phyloP scores from a whole-genome alignment of 495 filamentous ascomycete species.

The Penicillium manginii region DNA sequence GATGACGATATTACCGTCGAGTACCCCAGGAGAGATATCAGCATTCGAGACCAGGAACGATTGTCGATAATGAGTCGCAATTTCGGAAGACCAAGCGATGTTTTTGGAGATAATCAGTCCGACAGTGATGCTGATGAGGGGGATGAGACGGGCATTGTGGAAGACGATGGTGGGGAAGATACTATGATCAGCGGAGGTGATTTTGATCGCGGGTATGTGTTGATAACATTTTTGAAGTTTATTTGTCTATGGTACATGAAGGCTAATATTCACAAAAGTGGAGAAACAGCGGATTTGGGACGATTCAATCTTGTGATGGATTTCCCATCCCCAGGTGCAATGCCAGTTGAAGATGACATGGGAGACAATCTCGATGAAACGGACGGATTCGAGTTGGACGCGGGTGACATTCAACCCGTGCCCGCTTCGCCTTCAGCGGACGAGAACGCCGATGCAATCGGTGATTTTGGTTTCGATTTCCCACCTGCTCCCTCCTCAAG shows the following conservation, averaged over 20 bases:
- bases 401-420: slow-evolving; percentile 38
- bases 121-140: slow-evolving; percentile 56
- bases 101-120: slow-evolving; percentile 53
- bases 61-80: slow-evolving; percentile 60
- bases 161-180: slow-evolving; percentile 39
- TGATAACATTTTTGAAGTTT: neutral
- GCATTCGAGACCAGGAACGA: slow-evolving; percentile 51
- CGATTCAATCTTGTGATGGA: slow-evolving; percentile 48
- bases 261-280: slow-evolving; percentile 42
- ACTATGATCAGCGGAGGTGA: slow-evolving; percentile 38
- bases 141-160: slow-evolving; percentile 44
- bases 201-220: slow-evolving; percentile 48
- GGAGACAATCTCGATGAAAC: slow-evolving; percentile 38
- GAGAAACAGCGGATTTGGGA: slow-evolving; percentile 52
- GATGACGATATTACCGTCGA: slow-evolving; percentile 77
- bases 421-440: slow-evolving; percentile 22
- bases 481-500: slow-evolving; percentile 38
- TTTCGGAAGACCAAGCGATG: slow-evolving; percentile 64
- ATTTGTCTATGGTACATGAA: slow-evolving; percentile 15
- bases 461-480: slow-evolving; percentile 35
- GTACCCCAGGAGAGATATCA: slow-evolving; percentile 62
- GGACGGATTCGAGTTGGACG: slow-evolving; percentile 43
- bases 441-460: slow-evolving; percentile 15
- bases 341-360: slow-evolving; percentile 34
- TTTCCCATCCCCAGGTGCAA: slow-evolving; percentile 44